A percentile compares a stretch with the other conserved stretches of the same genome.
Conservation (phyloP, 1,284 basidiomycete genomes). For the Ceratobasidium sp. region DNA sequence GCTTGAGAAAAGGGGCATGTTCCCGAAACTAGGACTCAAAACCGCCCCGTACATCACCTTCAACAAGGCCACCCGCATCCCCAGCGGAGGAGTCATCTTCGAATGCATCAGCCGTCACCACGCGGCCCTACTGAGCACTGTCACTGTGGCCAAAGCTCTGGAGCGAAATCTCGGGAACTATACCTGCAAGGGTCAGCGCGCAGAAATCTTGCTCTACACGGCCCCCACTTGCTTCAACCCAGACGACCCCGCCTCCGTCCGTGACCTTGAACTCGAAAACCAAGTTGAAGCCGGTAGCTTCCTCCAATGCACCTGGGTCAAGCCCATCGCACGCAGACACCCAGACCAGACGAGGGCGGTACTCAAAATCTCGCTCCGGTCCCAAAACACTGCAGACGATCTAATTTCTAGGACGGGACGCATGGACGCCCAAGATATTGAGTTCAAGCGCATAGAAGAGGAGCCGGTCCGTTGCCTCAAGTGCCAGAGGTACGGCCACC, state of each 20-base stretch:
- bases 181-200: too few relatives aligned
- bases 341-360: not conserved
- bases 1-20: too few relatives aligned
- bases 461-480: constrained; percentile 14
- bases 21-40: too few relatives aligned
- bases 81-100: too few relatives aligned
- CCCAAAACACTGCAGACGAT: not conserved
- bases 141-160: too few relatives aligned
- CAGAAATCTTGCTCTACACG: not conserved
- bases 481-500: constrained; percentile 10
- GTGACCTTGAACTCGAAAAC: constrained; percentile 3
- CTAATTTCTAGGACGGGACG: not conserved
- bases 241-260: not conserved
- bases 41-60: too few relatives aligned
- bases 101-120: too few relatives aligned
- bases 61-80: too few relatives aligned
- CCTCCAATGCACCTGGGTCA: not conserved
- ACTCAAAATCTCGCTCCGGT: not conserved
- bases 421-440: not conserved
- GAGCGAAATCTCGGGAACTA: too few relatives aligned
- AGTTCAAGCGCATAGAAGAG: not conserved
- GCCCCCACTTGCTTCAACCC: not conserved
- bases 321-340: not conserved
- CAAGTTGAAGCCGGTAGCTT: not conserved
- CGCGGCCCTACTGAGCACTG: too few relatives aligned